Conservation (phyloP, 164 flowering plant genomes). For the Nymphaea colorata region DNA sequence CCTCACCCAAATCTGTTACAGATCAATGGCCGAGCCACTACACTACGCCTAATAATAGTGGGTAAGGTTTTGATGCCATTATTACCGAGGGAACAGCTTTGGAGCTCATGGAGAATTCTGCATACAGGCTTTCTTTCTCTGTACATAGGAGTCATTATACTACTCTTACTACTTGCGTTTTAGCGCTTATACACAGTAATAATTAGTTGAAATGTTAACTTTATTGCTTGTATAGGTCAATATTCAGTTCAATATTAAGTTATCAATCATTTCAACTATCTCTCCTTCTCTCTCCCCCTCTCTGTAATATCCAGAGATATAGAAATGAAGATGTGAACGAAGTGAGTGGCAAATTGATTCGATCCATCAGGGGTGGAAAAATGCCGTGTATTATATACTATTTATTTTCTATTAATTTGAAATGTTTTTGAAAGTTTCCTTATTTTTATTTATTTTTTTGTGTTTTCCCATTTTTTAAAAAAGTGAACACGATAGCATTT, state of each 20-base stretch:
- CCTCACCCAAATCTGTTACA: constrained; percentile 27
- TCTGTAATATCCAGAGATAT: no score
- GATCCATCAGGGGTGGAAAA: no score
- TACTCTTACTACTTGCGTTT: background rate
- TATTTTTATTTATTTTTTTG: no score
- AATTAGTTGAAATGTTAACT: background rate
- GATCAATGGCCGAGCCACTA: constrained; percentile 23
- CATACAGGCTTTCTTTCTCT: background rate
- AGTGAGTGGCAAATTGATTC: no score
- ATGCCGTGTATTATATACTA: no score
- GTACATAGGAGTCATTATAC: background rate
- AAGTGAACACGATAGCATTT: no score
- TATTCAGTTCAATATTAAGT: no score
- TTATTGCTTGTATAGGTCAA: no score
- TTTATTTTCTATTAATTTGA: no score
- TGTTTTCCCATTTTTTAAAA: no score
- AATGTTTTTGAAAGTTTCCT: no score
- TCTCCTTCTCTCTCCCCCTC: background rate
- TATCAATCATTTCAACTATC: background rate
- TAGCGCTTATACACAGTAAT: background rate
- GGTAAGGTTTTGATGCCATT: constrained; percentile 1
- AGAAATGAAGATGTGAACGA: no score
- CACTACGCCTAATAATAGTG: constrained; percentile 11
- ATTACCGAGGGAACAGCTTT: background rate
- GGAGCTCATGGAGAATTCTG: background rate